phyloP scores from a whole-genome alignment of 1,139 yeast genomes.

The Candida buenavistaensis region DNA sequence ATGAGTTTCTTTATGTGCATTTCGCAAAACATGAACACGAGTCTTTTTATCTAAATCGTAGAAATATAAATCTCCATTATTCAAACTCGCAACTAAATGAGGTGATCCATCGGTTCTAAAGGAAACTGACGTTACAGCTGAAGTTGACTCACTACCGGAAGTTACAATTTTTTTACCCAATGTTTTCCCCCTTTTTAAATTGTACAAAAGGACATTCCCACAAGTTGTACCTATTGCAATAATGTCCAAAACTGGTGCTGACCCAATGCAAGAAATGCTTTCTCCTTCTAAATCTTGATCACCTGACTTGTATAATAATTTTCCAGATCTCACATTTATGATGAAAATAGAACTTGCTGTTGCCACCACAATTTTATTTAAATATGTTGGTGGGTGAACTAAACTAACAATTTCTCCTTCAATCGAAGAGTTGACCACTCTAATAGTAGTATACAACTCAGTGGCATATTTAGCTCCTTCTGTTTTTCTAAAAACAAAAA shows the following conservation, averaged over 20 bases:
- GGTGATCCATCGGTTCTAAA: constrained; percentile 92
- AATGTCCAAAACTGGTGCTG: constrained; percentile 85
- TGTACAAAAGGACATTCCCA: constrained; percentile 67
- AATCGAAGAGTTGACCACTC: constrained; percentile 48
- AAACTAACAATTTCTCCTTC: constrained; percentile 72
- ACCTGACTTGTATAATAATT: constrained; percentile 61
- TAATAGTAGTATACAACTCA: constrained; percentile 65
- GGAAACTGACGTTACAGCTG: constrained; percentile 67
- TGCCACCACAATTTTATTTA: constrained; percentile 83
- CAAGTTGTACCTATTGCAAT: constrained; percentile 73
- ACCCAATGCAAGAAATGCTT: constrained; percentile 62
- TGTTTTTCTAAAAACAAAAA: constrained; percentile 66
- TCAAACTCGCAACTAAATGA: constrained; percentile 78
- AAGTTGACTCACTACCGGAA: constrained; percentile 49
- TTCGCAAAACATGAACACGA: constrained; percentile 72
- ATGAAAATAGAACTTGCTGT: constrained; percentile 64
- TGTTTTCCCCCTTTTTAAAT: constrained; percentile 64
- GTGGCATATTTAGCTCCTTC: constrained; percentile 52
- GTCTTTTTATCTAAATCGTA: constrained; percentile 75
- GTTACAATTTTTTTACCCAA: constrained; percentile 56
- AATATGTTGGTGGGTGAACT: constrained; percentile 85
- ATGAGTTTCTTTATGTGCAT: constrained; percentile 67
- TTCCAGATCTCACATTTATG: constrained; percentile 77
- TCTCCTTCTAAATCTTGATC: constrained; percentile 20
- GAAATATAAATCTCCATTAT: constrained; percentile 80